These are phyloP conservation scores for Curvularia verruculosa DNA, from an alignment of 2,329 filamentous ascomycete species.

Conservation along the genomic window DNA sequence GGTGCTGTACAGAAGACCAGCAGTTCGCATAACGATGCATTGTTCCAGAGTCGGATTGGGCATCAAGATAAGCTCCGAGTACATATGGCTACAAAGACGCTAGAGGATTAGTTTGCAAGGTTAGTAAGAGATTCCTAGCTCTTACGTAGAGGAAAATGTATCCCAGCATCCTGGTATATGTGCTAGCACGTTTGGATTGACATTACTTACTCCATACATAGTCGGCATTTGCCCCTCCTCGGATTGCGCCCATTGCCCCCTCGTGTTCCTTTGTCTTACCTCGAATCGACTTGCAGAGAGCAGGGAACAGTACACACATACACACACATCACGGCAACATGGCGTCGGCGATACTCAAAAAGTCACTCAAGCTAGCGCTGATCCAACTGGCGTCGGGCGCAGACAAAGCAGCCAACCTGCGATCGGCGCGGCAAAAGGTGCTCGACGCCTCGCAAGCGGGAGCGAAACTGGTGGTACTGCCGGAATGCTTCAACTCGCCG, in stretches of 20 bases:
- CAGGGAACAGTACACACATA: too few relatives aligned
- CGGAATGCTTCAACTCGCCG: constrained; percentile 98
- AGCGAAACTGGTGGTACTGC: constrained; percentile 86
- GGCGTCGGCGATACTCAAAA: constrained; percentile 42
- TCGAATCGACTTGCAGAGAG: background rate
- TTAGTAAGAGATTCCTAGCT: too few relatives aligned
- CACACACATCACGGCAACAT: constrained; percentile 15
- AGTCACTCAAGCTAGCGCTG: constrained; percentile 49
- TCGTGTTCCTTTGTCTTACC: background rate
- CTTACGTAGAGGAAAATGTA: too few relatives aligned
- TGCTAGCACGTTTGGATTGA: too few relatives aligned
- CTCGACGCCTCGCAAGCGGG: constrained; percentile 76
- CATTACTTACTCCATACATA: too few relatives aligned
- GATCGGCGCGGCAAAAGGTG: constrained; percentile 80
- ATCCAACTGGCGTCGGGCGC: constrained; percentile 60
- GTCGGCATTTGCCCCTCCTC: background rate
- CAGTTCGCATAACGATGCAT: too few relatives aligned
- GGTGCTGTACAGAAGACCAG: too few relatives aligned
- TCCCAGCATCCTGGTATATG: too few relatives aligned
- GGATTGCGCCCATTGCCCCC: background rate
- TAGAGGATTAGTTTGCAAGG: too few relatives aligned
- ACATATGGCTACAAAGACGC: too few relatives aligned
- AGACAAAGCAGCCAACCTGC: constrained; percentile 85
- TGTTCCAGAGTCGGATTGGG: too few relatives aligned
- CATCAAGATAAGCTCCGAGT: too few relatives aligned